Evolutionary conservation across 169 alveolate genomes (phyloP).

Genomic region (Plasmodium relictum): DNA sequence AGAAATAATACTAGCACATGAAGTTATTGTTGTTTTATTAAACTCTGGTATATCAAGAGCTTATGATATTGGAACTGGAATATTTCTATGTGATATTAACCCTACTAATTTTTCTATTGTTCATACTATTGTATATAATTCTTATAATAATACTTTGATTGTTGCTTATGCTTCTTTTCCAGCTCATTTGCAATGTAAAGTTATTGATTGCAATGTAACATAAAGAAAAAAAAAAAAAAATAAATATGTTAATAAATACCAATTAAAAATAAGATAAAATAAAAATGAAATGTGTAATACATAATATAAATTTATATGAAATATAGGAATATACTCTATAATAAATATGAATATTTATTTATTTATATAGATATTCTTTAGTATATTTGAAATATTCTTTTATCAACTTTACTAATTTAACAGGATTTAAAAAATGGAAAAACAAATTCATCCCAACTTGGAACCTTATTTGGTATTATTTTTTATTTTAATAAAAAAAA

Average conservation of each 20-base stretch:
- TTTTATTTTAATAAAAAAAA: background rate
- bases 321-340: too few species aligned
- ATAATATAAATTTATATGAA: too few species aligned
- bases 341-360: too few species aligned
- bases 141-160: constrained; percentile 82
- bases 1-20: constrained; percentile 82
- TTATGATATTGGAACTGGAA: constrained; percentile 75
- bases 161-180: constrained; percentile 86
- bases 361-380: too few species aligned
- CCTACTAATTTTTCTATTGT: constrained; percentile 77
- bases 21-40: constrained; percentile 82
- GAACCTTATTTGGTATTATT: constrained; percentile 47
- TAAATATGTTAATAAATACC: background rate
- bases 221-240: constrained; percentile 9
- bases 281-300: background rate
- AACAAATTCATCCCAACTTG: constrained; percentile 61
- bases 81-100: constrained; percentile 24
- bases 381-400: background rate
- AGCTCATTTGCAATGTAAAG: constrained; percentile 86
- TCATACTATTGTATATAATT: constrained; percentile 84
- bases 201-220: constrained; percentile 79
- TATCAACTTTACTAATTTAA: background rate
- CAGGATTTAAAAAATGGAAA: constrained; percentile 55
- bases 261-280: background rate
- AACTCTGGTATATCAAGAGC: constrained; percentile 83